Conservation (phyloP, 176 grass and related monocot species). For the Aechmea fasciata region DNA sequence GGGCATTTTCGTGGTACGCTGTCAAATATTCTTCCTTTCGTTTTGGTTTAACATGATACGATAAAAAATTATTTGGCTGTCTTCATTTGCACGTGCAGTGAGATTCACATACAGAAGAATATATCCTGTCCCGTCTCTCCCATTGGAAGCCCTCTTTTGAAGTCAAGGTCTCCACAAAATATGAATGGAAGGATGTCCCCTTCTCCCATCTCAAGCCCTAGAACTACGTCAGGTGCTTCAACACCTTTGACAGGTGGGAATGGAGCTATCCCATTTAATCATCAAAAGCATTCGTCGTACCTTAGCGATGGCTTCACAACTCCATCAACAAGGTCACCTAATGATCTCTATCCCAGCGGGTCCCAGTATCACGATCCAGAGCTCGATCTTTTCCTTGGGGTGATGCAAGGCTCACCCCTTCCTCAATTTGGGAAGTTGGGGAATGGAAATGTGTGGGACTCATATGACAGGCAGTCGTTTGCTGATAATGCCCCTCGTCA, state of each 20-base stretch:
- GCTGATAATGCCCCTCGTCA: constrained; percentile 39
- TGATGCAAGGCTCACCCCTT: constrained; percentile 36
- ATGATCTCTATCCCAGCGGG: constrained; percentile 9
- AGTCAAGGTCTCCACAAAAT: constrained; percentile 78
- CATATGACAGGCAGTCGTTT: constrained; percentile 32
- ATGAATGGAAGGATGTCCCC: constrained; percentile 72
- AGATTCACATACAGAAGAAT: constrained; percentile 61
- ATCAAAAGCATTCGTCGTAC: constrained; percentile 42
- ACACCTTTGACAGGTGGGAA: constrained; percentile 66
- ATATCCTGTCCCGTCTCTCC: constrained; percentile 98
- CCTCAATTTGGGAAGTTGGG: constrained; percentile 64
- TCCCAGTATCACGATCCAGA: constrained; percentile 12
- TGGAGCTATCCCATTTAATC: constrained; percentile 67
- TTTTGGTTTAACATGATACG: constrained; percentile 13
- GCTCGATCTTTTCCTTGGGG: constrained; percentile 37
- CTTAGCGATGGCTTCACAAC: constrained; percentile 47
- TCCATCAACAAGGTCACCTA: constrained; percentile 18
- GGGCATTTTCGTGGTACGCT: constrained; percentile 41
- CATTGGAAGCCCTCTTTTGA: constrained; percentile 70
- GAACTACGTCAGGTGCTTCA: constrained; percentile 80
- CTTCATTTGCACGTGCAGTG: constrained; percentile 40
- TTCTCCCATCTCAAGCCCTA: constrained; percentile 95
- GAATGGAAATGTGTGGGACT: constrained; percentile 51
- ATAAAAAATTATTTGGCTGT: constrained; percentile 5
- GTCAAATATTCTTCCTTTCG: constrained; percentile 22